Evolutionary conservation across 2,329 filamentous ascomycete genomes (phyloP), one percentile per base, ranked within the genome.

Genomic region (Tolypocladium tropicale): DNA sequence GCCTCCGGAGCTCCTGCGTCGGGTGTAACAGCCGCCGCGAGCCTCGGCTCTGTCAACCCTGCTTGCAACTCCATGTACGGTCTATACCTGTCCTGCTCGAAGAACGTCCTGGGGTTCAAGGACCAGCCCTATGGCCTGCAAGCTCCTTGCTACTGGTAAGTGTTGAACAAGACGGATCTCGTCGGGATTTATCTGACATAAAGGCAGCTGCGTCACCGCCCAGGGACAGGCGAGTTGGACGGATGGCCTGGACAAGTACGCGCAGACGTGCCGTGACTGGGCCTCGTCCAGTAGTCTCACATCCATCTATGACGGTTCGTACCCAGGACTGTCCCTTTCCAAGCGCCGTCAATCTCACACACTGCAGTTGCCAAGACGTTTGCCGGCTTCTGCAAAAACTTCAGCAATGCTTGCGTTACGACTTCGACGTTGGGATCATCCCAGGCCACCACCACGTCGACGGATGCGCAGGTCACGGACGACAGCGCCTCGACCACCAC

Each of bases 101-200:
- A 43, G 11, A 54, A 61, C 39, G 62, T 64, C 25, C 55, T 55
- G 6, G 59, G 60, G 23, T 70, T 70, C 57, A 59, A 61, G n/a
- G 43, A 58, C 5, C 55, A 67, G 25, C 63, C 63, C 25, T 62
- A 54, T 55, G 59, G 51, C 23, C 60, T 65, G 33, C 68, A 70
- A 51, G 68, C 68, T 21, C 58, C 62, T 21, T 70, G 68, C 62
- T 69, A 67, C 60, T 70, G 68, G 68, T 70, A 53, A 57, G 67
- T 14, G 2, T 6, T 32, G 18, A 21, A 21, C 28, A 10, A 33
- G 6, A n/a, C 14, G 4, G 7, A 21, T 18, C 6, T 18, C 0
- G 18, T 0, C 28, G 0, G 2, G 10, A 11, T 18, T 21, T 34
- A 30, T 32, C 25, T 46, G 25, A 37, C 28, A 16, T n/a, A 28